A percentile compares a stretch with the other conserved stretches of the same genome.
Evolutionary conservation across 805 yeast species (phyloP).

Genomic region (Nakazawaea pomicola): DNA sequence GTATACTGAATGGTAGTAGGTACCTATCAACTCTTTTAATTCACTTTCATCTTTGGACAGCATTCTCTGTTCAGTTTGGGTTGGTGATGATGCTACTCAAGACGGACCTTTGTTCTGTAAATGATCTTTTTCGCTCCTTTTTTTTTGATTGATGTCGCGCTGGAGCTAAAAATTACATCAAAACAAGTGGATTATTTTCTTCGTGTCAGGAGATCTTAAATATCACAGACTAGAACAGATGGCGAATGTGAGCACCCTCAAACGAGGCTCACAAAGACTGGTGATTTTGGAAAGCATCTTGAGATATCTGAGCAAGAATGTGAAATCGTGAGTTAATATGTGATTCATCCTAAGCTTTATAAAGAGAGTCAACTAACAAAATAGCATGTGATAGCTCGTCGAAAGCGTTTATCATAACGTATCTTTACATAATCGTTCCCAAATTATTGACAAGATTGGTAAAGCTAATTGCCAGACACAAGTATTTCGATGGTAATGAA

Average conservation of each 20-base stretch:
- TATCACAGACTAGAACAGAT: not conserved
- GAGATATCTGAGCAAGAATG: slow-evolving; percentile 8
- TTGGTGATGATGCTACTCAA: no score
- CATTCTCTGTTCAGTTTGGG: no score
- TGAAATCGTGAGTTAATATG: slow-evolving; percentile 10
- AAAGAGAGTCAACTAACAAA: not conserved
- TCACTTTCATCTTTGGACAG: not conserved
- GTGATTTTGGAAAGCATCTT: not conserved
- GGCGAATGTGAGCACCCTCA: slow-evolving; percentile 1
- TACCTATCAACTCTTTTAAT: slow-evolving; percentile 5
- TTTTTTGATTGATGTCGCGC: no score
- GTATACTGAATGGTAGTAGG: not conserved
- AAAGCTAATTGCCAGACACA: slow-evolving; percentile 16
- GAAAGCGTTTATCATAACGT: slow-evolving; percentile 30
- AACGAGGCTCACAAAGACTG: not conserved
- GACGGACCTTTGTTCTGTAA: not conserved
- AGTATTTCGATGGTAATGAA: slow-evolving; percentile 15
- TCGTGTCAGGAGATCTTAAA: no score
- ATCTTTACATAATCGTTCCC: slow-evolving; percentile 31
- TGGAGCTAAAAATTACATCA: not conserved
- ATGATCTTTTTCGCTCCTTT: not conserved
- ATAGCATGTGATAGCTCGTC: slow-evolving; percentile 4
- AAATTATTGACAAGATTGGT: slow-evolving; percentile 18
- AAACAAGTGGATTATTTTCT: no score
- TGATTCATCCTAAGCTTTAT: not conserved